Percentiles rank a stretch among this genome's conserved stretches.
phyloP scores from a whole-genome alignment of 768 basidiomycete species.

The Dioszegia crocea region DNA sequence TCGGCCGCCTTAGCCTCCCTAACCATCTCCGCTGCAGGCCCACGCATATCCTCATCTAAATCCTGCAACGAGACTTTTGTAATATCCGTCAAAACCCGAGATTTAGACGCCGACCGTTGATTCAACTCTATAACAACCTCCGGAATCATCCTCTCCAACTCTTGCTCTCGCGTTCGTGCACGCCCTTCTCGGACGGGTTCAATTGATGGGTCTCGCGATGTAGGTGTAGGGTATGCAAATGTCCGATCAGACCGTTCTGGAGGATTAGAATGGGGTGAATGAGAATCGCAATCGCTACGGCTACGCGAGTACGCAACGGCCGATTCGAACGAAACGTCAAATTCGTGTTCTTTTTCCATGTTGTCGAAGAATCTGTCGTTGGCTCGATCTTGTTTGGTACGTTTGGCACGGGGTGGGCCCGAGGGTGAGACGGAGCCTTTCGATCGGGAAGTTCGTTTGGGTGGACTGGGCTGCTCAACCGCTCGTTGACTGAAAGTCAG shows the following conservation, averaged over 20 bases:
- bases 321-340: not conserved
- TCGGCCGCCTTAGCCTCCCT: not conserved
- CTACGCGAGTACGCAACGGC: not conserved
- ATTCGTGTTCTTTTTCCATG: not conserved
- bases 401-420: not conserved
- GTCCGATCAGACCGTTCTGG: not conserved
- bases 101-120: not conserved
- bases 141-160: not conserved
- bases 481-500: not conserved
- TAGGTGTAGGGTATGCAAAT: slow-evolving; percentile 4
- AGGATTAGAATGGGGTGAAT: not conserved
- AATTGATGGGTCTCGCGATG: not conserved
- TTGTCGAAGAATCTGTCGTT: not conserved
- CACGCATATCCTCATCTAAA: not conserved
- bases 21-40: not conserved
- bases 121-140: too few species aligned
- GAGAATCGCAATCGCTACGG: too few species aligned
- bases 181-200: not conserved
- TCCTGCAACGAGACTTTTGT: not conserved
- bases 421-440: not conserved
- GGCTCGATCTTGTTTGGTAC: not conserved
- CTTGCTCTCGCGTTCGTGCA: too few species aligned
- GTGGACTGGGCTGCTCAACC: not conserved
- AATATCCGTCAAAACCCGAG: not conserved
- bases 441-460: not conserved